Evolutionary conservation across 306 rosid genomes (phyloP).

Genomic region (Rosa persica): DNA sequence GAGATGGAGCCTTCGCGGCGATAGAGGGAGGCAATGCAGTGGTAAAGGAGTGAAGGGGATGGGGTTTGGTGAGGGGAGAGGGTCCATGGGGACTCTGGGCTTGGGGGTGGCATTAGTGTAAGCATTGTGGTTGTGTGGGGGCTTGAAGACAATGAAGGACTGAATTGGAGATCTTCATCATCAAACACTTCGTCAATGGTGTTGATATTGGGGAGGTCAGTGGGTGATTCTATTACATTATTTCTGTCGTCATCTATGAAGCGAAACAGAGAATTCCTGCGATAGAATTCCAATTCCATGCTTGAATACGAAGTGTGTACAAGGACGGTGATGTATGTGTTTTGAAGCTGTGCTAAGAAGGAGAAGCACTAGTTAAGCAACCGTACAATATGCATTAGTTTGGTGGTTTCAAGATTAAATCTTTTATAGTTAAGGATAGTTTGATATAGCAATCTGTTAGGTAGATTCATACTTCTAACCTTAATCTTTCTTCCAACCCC

Average conservation of each 20-base stretch:
- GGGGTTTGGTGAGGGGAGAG: constrained; percentile 62
- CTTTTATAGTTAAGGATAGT: not conserved
- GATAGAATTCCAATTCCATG: constrained; percentile 53
- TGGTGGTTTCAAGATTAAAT: not conserved
- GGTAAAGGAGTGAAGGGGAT: constrained; percentile 60
- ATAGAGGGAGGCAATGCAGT: constrained; percentile 68
- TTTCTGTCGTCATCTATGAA: constrained; percentile 41
- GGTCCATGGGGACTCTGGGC: constrained; percentile 80
- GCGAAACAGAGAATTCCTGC: constrained; percentile 33
- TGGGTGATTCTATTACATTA: constrained; percentile 28
- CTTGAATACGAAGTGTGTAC: not conserved
- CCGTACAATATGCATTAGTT: not conserved
- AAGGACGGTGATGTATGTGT: not conserved
- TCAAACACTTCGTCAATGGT: constrained; percentile 35
- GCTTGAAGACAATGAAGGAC: constrained; percentile 38
- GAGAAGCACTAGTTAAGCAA: not conserved
- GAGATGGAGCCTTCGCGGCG: constrained; percentile 69
- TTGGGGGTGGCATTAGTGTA: constrained; percentile 33
- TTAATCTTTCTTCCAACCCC: constrained; percentile 12
- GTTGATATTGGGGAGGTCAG: constrained; percentile 27
- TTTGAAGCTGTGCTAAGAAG: not conserved
- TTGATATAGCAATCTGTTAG: not conserved
- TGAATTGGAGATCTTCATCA: constrained; percentile 41
- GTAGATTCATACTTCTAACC: not conserved
- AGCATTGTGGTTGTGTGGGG: constrained; percentile 19